phyloP scores from a whole-genome alignment of 2,329 filamentous ascomycete species.

The Fusarium brevicatenulatum region DNA sequence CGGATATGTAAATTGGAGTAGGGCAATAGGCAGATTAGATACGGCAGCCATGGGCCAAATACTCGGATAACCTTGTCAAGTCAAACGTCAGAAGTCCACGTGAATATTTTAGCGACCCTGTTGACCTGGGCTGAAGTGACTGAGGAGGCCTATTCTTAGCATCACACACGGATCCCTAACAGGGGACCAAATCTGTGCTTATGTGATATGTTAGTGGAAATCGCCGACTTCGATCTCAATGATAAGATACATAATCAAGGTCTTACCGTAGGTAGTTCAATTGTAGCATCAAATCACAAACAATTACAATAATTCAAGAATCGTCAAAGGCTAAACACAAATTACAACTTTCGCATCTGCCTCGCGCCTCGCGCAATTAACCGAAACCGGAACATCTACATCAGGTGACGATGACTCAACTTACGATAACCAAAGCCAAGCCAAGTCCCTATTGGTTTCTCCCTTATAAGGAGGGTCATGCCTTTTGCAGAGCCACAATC shows the following conservation, averaged over 20 bases:
- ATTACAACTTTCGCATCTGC: background rate
- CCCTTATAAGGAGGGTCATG: background rate
- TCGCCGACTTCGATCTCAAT: background rate
- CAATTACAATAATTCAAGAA: background rate
- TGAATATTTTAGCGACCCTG: background rate
- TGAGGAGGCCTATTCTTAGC: background rate
- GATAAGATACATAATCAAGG: background rate
- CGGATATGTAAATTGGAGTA: too few relatives aligned
- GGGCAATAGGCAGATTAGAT: background rate
- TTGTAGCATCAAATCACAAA: background rate
- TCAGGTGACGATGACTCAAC: background rate
- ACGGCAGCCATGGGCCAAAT: accelerated
- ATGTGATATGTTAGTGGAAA: background rate
- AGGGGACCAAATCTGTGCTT: background rate
- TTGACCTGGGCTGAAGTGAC: background rate
- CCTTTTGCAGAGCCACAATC: background rate
- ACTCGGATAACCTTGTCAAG: background rate
- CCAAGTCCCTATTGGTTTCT: background rate
- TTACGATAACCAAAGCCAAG: background rate
- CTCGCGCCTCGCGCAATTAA: background rate
- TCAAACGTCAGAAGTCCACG: too few relatives aligned
- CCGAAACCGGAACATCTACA: background rate
- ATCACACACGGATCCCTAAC: background rate
- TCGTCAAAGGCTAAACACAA: background rate
- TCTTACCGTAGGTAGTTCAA: background rate